Evolutionary conservation across 139 green algal species (phyloP), one percentile per base, ranked within the genome.

Genomic region (Chlorella sp.): DNA sequence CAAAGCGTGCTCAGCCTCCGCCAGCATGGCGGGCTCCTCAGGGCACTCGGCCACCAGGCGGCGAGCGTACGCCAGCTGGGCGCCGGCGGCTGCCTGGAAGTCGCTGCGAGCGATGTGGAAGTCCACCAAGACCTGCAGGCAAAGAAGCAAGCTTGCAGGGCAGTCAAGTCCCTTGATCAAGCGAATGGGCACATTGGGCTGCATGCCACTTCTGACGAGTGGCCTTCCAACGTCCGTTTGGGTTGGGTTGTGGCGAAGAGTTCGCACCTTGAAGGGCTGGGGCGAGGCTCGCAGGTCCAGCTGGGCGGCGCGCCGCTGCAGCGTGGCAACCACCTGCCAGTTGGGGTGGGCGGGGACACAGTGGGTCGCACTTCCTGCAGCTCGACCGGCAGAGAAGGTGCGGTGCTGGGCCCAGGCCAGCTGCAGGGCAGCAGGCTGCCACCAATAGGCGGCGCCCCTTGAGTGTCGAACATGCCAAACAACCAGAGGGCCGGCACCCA

Each of bases 61-160:
- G 32, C 84, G 58, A 0, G 87, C 79, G 38, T 75, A 86, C 13
- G 58, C 76, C 74, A 91, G 68, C 84, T 88, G 77, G 28, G 89
- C 87, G 20, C 34, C 84, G 38, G 89, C 89, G 34, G 89, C 89
- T 6, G 65, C 65, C 44, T 87, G 72, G 60, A 65, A 87, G 77
- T 87, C 83, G 70, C 65, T 77, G 46, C 84, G 73, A 30, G 56
- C 43, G 41, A 73, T 68, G 69, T 86, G 67, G 84, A 90, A 89
- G 68, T 76, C 80, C 73, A 82, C 88, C 41, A 92, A 70, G 1
- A 89, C 86, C 85, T 88, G 84, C 68, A 72, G 17, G 26, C 13
- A 3, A 60, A 26, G 0, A 40, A 24, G 16, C 1, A 65, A 22
- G 20, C 19, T 14, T 41, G 32, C 11, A 43, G 22, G n/a, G 26